phyloP scores from a whole-genome alignment of 176 grass and related monocot genomes.

The Triticum dicoccoides region DNA sequence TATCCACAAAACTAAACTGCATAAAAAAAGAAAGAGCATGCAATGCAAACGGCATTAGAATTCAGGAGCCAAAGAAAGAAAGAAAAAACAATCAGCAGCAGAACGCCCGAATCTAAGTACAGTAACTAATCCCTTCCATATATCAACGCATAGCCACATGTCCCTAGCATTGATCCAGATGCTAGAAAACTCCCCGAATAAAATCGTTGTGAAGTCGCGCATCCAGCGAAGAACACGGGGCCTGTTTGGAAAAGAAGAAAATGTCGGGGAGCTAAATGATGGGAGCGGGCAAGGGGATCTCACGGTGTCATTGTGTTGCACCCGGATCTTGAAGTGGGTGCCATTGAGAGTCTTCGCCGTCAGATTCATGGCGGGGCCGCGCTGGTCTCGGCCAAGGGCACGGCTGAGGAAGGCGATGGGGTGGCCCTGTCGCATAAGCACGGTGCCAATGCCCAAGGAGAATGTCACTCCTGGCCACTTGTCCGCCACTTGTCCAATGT shows the following conservation, averaged over 20 bases:
- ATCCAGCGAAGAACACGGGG: neutral
- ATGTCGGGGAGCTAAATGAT: neutral
- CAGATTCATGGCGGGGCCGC: slow-evolving; percentile 59
- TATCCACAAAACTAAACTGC: neutral
- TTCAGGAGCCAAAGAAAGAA: neutral
- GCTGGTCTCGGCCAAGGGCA: neutral
- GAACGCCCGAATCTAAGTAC: neutral
- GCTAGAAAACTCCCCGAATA: neutral
- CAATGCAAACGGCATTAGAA: neutral
- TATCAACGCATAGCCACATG: neutral
- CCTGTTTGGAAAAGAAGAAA: neutral
- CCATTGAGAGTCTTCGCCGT: slow-evolving; percentile 91
- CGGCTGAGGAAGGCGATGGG: too few relatives aligned
- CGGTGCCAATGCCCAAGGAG: too few relatives aligned
- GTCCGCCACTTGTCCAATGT: too few relatives aligned
- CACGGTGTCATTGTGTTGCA: slow-evolving; percentile 76
- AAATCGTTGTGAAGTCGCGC: neutral
- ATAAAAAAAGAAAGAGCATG: too few relatives aligned
- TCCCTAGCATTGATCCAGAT: neutral
- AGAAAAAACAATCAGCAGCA: neutral
- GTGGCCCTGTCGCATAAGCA: too few relatives aligned
- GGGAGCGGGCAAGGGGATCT: slow-evolving; percentile 4
- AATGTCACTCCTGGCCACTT: too few relatives aligned
- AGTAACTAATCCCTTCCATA: neutral
- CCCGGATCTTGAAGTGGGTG: slow-evolving; percentile 77